Base-by-base conservation (phyloP, 306 rosid genomes). In the Glycine tomentella region DNA sequence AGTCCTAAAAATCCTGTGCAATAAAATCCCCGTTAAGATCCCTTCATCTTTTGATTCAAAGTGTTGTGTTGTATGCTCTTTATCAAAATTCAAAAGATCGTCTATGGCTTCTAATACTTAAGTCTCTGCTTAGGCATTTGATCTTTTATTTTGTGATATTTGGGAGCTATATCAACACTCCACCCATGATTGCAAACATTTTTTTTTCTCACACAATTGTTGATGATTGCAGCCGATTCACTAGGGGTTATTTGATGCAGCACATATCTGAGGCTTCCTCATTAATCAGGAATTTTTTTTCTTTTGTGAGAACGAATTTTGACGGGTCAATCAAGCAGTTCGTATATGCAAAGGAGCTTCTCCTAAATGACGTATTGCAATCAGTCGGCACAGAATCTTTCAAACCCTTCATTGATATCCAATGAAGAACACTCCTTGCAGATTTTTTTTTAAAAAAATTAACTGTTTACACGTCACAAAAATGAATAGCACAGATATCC, bases 351-450 rank as follows among this genome's bases (percentile, higher is more conserved):
- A 50, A 50, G 55, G n/a, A 50, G n/a, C 55, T 50, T 50, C 55
- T 50, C 5, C 55, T 50, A 11, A n/a, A 50, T 12, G 55, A 50
- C 55, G 4, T 12, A 2, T 50, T 50, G 55, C 55, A 50, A 50
- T 50, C n/a, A 50, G 55, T 50, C 0, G 55, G 5, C 55, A 49
- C 14, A 50, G n/a, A 50, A 3, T 50, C 14, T 50, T 50, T 50
- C 55, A 50, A 50, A 12, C n/a, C 61, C 89, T 78, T 76, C 87
- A 89, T 55, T 91, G 84, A 88, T 58, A 36, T 72, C 51, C 52
- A 67, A 52, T 14, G 62, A 53, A 87, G 2, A 76, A 63, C 25
- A 69, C 16, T 69, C 74, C 73, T 69, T 77, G 62, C 40, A 77
- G 45, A 82, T 51, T 50, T 76, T 82, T 52, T 17, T n/a, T n/a